These are phyloP conservation scores for Epichloe elymi DNA, from an alignment of 2,329 filamentous ascomycete genomes.

Conservation along the genomic window DNA sequence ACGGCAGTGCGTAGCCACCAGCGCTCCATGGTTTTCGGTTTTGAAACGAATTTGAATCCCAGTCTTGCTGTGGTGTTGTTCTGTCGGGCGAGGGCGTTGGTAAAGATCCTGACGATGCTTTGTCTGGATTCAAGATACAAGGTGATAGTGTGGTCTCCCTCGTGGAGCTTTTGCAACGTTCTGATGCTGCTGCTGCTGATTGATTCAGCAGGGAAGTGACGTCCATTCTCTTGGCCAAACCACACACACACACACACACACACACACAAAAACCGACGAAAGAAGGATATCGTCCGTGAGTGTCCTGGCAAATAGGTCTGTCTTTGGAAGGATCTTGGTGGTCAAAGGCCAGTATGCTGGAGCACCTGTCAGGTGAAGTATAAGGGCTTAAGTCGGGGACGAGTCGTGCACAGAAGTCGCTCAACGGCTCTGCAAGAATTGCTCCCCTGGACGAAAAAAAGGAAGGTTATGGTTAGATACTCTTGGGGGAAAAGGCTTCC, in stretches of 20 bases:
- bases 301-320: not conserved
- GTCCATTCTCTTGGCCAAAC: slow-evolving; percentile 20
- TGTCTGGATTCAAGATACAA: not conserved
- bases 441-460: not conserved
- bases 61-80: slow-evolving; percentile 11
- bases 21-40: slow-evolving; percentile 37
- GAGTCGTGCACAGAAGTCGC: slow-evolving; percentile 1
- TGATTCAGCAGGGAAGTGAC: slow-evolving; percentile 28
- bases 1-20: slow-evolving; percentile 33
- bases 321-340: not conserved
- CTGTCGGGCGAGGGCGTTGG: slow-evolving; percentile 23
- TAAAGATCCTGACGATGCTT: slow-evolving; percentile 10
- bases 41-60: slow-evolving; percentile 11
- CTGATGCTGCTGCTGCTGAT: slow-evolving; percentile 12
- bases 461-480: not conserved
- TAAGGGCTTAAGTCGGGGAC: not conserved
- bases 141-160: slow-evolving; percentile 8
- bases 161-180: slow-evolving; percentile 1
- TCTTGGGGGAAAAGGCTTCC: slow-evolving; percentile 1
- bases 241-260: not conserved
- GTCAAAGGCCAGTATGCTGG: not conserved
- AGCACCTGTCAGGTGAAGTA: not conserved
- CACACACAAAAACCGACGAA: not conserved
- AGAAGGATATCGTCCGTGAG: not conserved
- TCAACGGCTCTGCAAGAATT: not conserved